Evolutionary conservation across 257 asterid species (phyloP).

Genomic region (Solanum appendiculatum): DNA sequence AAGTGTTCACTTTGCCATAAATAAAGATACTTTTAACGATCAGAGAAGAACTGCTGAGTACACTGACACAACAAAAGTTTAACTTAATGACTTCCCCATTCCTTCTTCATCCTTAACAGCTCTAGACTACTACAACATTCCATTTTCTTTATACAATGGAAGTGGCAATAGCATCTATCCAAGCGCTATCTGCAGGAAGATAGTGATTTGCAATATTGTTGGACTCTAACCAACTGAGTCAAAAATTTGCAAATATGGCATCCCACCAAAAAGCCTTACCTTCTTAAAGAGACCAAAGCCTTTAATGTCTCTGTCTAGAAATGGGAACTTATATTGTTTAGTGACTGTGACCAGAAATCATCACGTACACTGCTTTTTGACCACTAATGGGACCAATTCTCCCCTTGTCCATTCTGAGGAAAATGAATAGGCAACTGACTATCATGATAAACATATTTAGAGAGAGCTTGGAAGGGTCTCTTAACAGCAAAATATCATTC

Average conservation of each 20-base stretch:
- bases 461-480: neutral
- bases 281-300: neutral
- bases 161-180: neutral
- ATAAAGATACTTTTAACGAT: neutral
- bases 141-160: neutral
- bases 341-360: neutral
- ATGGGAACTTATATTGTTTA: neutral
- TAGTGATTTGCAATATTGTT: neutral
- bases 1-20: neutral
- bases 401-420: neutral
- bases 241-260: neutral
- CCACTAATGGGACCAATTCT: neutral
- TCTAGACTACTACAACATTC: neutral
- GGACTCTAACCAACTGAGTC: neutral
- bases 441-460: neutral
- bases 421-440: neutral
- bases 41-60: neutral
- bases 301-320: neutral
- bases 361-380: neutral
- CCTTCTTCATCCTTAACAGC: neutral
- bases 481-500: neutral
- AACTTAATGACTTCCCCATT: neutral
- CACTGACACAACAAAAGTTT: neutral
- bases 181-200: neutral
- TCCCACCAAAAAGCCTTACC: neutral